Base-by-base conservation (phyloP, 306 rosid species). In the Styphnolobium japonicum region DNA sequence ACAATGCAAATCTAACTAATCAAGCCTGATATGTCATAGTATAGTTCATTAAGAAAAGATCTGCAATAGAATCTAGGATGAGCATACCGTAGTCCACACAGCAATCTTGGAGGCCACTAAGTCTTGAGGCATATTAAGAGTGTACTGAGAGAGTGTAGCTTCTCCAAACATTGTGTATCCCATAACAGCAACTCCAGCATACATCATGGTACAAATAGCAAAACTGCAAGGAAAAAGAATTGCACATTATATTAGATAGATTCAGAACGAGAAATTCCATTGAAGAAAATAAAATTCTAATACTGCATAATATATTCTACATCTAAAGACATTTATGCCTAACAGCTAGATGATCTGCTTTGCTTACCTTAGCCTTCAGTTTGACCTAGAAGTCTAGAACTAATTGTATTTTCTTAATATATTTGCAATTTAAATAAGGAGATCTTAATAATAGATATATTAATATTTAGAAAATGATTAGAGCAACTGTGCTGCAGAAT, bases 151-250 rank as follows among this genome's bases (percentile, higher is more conserved):
- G 21, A 22, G 11, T 46, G 77, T 87, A 49, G 76, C 67, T 33
- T 94, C 94, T 82, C 94, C 97, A 68, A 92, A 94, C 90, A 91
- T 88, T 46, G 53, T 75, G 88, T 94, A 94, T n/a, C 98, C 98
- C 92, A 92, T 63, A 57, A 89, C 55, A 82, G 97, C 97, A 65
- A 87, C 97, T 9, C 87, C 88, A 71, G 82, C 93, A 80, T 90
- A 94, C 85, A 90, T 15, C 69, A 70, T 0, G 10, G 98, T 90
- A 80, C 98, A 94, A 42, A 90, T 62, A 10, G 49, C 85, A 82
- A 94, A 94, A 71, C 98, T 94, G 72, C 82, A 55, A 1, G 36
- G 6, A 45, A 66, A 81, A 51, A 55, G 16, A 37, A 33, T 52
- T 56, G 3, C 48, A 27, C 42, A 37, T 4, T 8, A 19, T 36